Base-by-base conservation (phyloP, 305 asterid species). In the Fraxinus ornus region DNA sequence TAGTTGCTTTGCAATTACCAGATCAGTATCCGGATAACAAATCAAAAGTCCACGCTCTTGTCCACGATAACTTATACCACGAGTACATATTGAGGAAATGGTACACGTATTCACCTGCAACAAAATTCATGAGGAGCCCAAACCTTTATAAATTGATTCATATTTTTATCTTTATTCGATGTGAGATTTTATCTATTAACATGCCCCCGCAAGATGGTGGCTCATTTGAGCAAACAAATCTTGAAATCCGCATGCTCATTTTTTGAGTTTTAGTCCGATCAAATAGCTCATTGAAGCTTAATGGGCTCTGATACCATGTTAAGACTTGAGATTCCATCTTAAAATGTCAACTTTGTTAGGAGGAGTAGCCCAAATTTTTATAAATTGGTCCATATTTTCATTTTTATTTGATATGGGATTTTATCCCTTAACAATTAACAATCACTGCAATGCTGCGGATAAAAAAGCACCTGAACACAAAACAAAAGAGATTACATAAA, bases 1-100 rank as follows among this genome's bases (percentile, higher is more conserved):
- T 57, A 96, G 91, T 87, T 96, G 99, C 87, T 92, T 96, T 0
- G 99, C 99, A 90, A 86, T 94, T 73, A 89, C 88, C 79, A 96
- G 84, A 86, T 96, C 98, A 24, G 93, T 92, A 83, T 94, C 99
- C 24, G 98, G 95, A 82, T 90, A 88, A 87, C 99, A 96, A 77
- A 90, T 89, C 86, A 96, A 87, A 78, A 90, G 91, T 60, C 98
- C 95, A 83, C 95, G 88, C 35, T 91, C 92, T 80, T 91, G 86
- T 71, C 97, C 95, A 72, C 86, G 93, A 86, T 90, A 93, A 78
- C 86, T 91, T 85, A 88, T 91, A 79, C 98, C 97, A 81, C 95
- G 92, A 68, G 93, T 96, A 90, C 94, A 92, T 32, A 93, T 84
- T 60, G 97, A 91, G 74, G 98, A 93, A 85, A 96, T 89, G 7